Base-by-base conservation (phyloP, 2,329 filamentous ascomycete genomes). In the Colletotrichum sp. region DNA sequence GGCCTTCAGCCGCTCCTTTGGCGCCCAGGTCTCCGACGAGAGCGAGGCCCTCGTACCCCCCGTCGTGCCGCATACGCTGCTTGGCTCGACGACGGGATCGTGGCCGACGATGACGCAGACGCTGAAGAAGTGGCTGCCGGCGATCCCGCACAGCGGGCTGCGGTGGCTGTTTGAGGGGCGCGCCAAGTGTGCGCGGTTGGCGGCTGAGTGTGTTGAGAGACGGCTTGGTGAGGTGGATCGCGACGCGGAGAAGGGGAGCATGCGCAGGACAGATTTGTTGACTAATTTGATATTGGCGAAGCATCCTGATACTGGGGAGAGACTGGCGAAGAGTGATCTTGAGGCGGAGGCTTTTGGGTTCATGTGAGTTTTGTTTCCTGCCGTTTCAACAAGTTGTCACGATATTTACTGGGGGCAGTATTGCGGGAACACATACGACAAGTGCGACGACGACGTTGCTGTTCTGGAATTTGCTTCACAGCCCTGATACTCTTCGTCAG, bases 261-360 rank as follows among this genome's bases (percentile, higher is more conserved):
- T 64, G 8, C 75, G 81, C 67, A 78, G 80, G 21, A 83, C 83
- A 48, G 82, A 84, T 36, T 77, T 85, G 12, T 74, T 85, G 9
- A 85, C 83, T 1, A 83, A 81, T 69, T 67, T 85, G n/a, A 84
- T 85, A 10, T n/a, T 80, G 16, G 83, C 84, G 1, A 82, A 79
- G 28, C 74, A 85, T 67, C 84, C 84, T 2, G 82, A 84, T n/a
- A 84, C 83, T 2, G 83, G 83, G 0, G 79, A 80, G 36, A 71
- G 57, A 3, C 75, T 85, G n/a, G 80, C 78, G 1, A 78, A 80
- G 52, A 69, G 48, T 3, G 83, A 85, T 34, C 73, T 85, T 1
- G 80, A 83, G 67, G 82, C 83, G 0, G 83, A 85, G 64, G 83
- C 83, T 5, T 85, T 85, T 78, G 83, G 81, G 2, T 83, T 84